Base-by-base conservation (phyloP, 495 filamentous ascomycete species). In the Aspergillus mulundensis region DNA sequence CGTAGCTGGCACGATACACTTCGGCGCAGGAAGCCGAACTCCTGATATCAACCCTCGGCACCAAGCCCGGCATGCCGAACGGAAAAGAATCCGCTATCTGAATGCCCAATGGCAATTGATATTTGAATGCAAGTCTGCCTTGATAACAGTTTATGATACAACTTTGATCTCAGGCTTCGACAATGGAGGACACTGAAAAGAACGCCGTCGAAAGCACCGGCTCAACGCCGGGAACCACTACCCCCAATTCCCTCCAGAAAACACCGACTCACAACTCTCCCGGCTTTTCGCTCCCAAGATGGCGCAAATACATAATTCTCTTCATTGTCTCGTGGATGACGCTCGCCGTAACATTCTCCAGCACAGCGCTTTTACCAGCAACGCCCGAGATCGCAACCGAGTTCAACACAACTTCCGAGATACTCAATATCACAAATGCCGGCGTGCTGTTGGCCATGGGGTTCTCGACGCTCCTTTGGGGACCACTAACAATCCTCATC, bases 371-470 rank as follows among this genome's bases (percentile, higher is more conserved):
- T 7, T 59, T 77, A 21, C 70, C 73, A 18, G 74, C 74, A 7
- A 68, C 66, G 8, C 72, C 74, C 4, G 70, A 76, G 53, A 75
- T 77, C 50, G 71, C 71, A 8, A 36, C 40, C 5, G 71, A 77
- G 30, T 74, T 77, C 56, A 50, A 58, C 16, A 75, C 71, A 0
- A 68, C 69, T 11, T 28, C 64, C 1, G 70, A 76, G 53, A 70
- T 65, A n/a, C 61, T 77, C 7, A 70, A 75, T 60, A 60, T 71
- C 12, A 72, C 72, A 28, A 79, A 77, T 50, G 80, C 80, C 1
- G 69, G 80, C 32, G 80, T 82, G 40, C 57, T 84, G 42, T 57
- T 83, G 52, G 80, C 79, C 16, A 83, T 84, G 81, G 81, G 80
- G 0, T 64, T 81, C n/a, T 77, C 77, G 21, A 72, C 77, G 4